Evolutionary conservation across 805 yeast species (phyloP).

Genomic region (Isabelozyma pseudorhagii): DNA sequence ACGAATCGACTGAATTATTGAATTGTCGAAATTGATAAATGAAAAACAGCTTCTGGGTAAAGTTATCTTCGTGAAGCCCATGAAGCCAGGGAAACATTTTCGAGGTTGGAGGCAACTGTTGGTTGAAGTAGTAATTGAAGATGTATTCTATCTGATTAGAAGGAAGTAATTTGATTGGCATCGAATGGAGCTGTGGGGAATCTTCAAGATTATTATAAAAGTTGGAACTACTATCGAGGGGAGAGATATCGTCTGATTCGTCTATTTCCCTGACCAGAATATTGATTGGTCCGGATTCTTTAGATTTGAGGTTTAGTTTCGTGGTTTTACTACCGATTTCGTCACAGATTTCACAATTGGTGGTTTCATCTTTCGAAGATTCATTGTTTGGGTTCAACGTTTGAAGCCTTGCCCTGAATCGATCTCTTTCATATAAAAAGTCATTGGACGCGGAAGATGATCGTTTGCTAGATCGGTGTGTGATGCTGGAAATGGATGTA

Average conservation of each 20-base stretch:
- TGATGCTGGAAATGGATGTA: neutral
- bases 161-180: constrained; percentile 13
- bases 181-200: constrained; percentile 1
- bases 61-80: constrained; percentile 60
- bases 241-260: constrained; percentile 10
- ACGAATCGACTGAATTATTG: neutral
- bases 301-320: constrained; percentile 20
- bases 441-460: constrained; percentile 41
- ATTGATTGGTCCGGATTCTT: neutral
- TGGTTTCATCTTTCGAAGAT: constrained; percentile 1
- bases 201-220: constrained; percentile 9
- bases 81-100: constrained; percentile 89
- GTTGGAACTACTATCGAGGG: constrained; percentile 13
- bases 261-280: constrained; percentile 1
- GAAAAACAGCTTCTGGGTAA: constrained; percentile 51
- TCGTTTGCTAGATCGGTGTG: constrained; percentile 22
- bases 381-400: constrained; percentile 21
- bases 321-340: constrained; percentile 36
- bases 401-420: constrained; percentile 38
- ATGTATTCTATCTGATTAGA: constrained; percentile 13
- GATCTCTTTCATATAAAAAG: constrained; percentile 35
- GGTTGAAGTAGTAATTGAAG: constrained; percentile 37
- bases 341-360: constrained; percentile 32
- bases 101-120: constrained; percentile 56
- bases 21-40: constrained; percentile 21